Evolutionary conservation across 305 asterid genomes (phyloP).

Genomic region (Fraxinus sp.): DNA sequence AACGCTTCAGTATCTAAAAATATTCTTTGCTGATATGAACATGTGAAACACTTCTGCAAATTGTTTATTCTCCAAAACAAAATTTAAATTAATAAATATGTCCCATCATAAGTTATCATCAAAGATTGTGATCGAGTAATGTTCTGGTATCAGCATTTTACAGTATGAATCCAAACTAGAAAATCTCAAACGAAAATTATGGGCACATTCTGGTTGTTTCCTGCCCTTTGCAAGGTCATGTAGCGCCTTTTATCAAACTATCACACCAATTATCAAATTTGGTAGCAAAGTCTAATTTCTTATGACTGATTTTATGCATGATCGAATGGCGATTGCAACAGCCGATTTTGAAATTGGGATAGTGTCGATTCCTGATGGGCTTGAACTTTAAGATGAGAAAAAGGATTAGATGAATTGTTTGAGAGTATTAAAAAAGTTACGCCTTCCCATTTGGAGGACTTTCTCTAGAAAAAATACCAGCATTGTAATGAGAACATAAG

Average conservation of each 20-base stretch:
- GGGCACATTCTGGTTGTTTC: conserved; percentile 47
- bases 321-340: not conserved
- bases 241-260: conserved; percentile 43
- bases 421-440: conserved; percentile 27
- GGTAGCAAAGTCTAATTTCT: conserved; percentile 46
- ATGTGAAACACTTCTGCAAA: not conserved
- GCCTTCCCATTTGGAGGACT: conserved; percentile 31
- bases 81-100: no score
- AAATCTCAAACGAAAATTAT: conserved; percentile 2
- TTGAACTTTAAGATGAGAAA: conserved; percentile 25
- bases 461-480: not conserved
- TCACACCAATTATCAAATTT: conserved; percentile 37
- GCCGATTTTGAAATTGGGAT: not conserved
- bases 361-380: conserved; percentile 40
- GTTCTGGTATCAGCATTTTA: not conserved
- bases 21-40: not conserved
- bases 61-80: not conserved
- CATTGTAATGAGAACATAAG: not conserved
- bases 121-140: not conserved
- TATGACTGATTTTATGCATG: conserved; percentile 20
- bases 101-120: not conserved
- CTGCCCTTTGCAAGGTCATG: conserved; percentile 53
- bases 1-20: not conserved
- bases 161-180: not conserved
- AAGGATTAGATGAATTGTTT: conserved; percentile 25